Conservation (phyloP, 2,329 filamentous ascomycete genomes). For the Penicillium sp. region DNA sequence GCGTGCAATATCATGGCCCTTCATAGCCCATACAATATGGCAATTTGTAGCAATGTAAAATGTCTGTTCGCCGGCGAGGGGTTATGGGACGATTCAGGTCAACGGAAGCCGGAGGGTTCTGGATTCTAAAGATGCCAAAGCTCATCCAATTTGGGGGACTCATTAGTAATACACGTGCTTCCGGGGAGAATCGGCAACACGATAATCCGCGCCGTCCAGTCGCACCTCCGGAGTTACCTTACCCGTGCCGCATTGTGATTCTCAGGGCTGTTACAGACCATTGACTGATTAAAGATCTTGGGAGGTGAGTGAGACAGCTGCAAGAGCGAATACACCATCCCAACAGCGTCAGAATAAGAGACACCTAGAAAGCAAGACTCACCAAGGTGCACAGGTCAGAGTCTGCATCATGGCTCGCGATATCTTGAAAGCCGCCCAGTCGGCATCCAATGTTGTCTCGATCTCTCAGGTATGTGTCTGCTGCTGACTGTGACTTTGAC, state of each 20-base stretch:
- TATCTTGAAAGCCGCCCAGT: conserved; percentile 40
- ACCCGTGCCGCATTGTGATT: conserved; percentile 14
- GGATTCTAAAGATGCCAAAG: not conserved
- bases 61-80: not conserved
- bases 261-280: conserved; percentile 7
- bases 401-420: conserved; percentile 37
- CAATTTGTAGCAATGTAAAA: not conserved
- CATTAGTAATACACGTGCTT: conserved; percentile 11
- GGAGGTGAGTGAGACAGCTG: conserved; percentile 9
- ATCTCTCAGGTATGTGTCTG: conserved; percentile 35
- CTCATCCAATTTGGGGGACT: not conserved
- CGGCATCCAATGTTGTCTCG: conserved; percentile 38
- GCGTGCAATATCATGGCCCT: not conserved
- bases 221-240: conserved; percentile 17
- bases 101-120: not conserved
- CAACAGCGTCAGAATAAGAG: too few relatives aligned
- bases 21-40: not conserved
- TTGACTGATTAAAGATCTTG: conserved; percentile 13
- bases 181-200: conserved; percentile 2
- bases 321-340: not conserved
- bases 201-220: conserved; percentile 9
- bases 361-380: conserved; percentile 1
- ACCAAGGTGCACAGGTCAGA: conserved; percentile 22
- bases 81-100: not conserved
- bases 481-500: not conserved